Percentiles rank a stretch among this genome's conserved stretches.
These are phyloP conservation scores for Venturia aucupariae DNA, from an alignment of 2,329 filamentous ascomycete genomes.

Conservation along the genomic window DNA sequence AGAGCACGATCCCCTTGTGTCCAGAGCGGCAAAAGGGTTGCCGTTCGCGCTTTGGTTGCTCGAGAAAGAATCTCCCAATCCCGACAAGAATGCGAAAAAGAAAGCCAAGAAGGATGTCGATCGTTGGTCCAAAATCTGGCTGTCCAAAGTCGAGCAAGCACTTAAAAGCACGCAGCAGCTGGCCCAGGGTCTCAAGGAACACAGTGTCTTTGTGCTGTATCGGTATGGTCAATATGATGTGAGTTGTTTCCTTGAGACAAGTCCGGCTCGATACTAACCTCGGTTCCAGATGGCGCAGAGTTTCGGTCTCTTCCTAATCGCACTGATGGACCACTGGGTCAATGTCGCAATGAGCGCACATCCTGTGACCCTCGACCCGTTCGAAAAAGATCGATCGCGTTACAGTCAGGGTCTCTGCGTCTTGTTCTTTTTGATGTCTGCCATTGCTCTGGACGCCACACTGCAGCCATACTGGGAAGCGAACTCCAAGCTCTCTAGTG, in stretches of 20 bases:
- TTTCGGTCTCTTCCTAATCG: slow-evolving; percentile 5
- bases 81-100: slow-evolving; percentile 5
- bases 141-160: slow-evolving; percentile 5
- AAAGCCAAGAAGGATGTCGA: background rate
- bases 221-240: slow-evolving; percentile 9
- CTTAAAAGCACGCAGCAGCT: slow-evolving; percentile 3
- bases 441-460: slow-evolving; percentile 5
- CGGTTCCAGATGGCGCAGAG: background rate
- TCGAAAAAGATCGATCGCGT: background rate
- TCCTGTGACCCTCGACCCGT: background rate
- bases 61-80: slow-evolving; percentile 1
- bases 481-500: background rate
- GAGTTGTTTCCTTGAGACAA: background rate
- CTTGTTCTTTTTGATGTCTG: slow-evolving; percentile 2
- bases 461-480: slow-evolving; percentile 2
- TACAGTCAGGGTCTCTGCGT: slow-evolving; percentile 3
- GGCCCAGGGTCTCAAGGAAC: slow-evolving; percentile 7
- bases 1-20: background rate
- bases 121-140: slow-evolving; percentile 1
- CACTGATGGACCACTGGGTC: slow-evolving; percentile 10
- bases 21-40: background rate
- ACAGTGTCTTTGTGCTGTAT: slow-evolving; percentile 1
- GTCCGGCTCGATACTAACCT: background rate
- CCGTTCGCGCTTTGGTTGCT: background rate
- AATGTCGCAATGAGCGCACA: slow-evolving; percentile 2